A percentile compares a stretch with the other conserved stretches of the same genome.
These are phyloP conservation scores for Berkeleyomyces basicola DNA, from an alignment of 2,329 filamentous ascomycete species.

Conservation along the genomic window DNA sequence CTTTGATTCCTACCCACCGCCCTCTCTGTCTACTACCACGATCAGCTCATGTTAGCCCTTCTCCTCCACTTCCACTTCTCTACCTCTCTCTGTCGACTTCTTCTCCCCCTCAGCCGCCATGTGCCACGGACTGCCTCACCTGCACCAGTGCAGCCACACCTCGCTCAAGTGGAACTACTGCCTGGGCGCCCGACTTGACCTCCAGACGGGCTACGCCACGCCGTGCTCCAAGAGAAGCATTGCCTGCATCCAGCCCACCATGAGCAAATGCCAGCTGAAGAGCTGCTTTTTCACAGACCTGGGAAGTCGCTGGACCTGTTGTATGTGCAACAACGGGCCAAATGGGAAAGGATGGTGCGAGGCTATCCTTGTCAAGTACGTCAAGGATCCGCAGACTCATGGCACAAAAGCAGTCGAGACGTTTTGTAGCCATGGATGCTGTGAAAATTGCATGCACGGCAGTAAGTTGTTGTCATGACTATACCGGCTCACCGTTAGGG, in stretches of 20 bases:
- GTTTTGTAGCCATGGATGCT: constrained; percentile 37
- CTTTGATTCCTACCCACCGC: background rate
- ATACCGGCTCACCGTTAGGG: background rate
- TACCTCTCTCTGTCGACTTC: background rate
- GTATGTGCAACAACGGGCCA: constrained; percentile 32
- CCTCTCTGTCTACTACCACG: background rate
- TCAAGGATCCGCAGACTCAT: constrained; percentile 20
- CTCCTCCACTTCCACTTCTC: no score
- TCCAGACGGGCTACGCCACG: constrained; percentile 32
- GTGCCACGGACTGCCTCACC: constrained; percentile 38
- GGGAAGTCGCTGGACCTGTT: constrained; percentile 37
- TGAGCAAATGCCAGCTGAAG: constrained; percentile 30
- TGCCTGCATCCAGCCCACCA: constrained; percentile 28
- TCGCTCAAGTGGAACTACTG: constrained; percentile 40
- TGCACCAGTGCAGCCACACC: constrained; percentile 36
- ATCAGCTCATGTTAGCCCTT: background rate
- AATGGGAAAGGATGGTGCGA: constrained; percentile 38
- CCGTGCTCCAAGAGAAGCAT: constrained; percentile 34
- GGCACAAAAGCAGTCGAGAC: constrained; percentile 23
- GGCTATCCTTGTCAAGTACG: constrained; percentile 21
- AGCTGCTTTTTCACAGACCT: constrained; percentile 35
- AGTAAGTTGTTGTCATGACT: constrained; percentile 21
- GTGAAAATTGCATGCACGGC: constrained; percentile 29
- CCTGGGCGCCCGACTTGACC: constrained; percentile 28
- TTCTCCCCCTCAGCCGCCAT: constrained; percentile 21